These are phyloP conservation scores for Psilocybe tampanensis DNA, from an alignment of 768 basidiomycete genomes.

Conservation along the genomic window DNA sequence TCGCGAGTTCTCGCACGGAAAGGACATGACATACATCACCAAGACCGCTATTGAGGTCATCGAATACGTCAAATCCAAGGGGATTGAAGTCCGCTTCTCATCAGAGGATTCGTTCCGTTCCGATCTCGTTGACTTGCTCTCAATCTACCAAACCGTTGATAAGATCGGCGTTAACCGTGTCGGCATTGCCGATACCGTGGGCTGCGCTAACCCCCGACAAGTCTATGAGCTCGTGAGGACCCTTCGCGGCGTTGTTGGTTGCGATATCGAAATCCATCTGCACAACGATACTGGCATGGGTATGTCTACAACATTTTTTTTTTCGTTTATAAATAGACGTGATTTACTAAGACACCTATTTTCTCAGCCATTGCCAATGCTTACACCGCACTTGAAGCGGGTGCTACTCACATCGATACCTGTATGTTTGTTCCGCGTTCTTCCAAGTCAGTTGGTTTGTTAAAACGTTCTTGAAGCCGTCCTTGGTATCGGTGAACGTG, in stretches of 20 bases:
- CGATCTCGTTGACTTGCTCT: slow-evolving; percentile 96
- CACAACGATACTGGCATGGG: slow-evolving; percentile 99
- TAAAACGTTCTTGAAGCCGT: slow-evolving; percentile 55
- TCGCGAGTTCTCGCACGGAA: slow-evolving; percentile 99
- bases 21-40: slow-evolving; percentile 99
- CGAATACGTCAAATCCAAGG: slow-evolving; percentile 99
- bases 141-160: slow-evolving; percentile 99
- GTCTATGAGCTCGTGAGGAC: slow-evolving; percentile 98
- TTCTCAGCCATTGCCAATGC: slow-evolving; percentile 89
- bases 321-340: neutral
- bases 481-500: slow-evolving; percentile 98
- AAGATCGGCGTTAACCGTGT: slow-evolving; percentile 99
- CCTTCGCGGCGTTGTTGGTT: slow-evolving; percentile 91
- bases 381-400: slow-evolving; percentile 96
- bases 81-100: slow-evolving; percentile 98
- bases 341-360: neutral
- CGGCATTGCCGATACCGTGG: slow-evolving; percentile 98
- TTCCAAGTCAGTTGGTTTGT: neutral
- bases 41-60: slow-evolving; percentile 99
- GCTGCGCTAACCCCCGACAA: slow-evolving; percentile 97
- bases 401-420: slow-evolving; percentile 98
- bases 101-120: slow-evolving; percentile 99
- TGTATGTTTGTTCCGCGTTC: slow-evolving; percentile 48
- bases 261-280: slow-evolving; percentile 97
- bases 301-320: slow-evolving; percentile 30